Evolutionary conservation across 2,329 filamentous ascomycete genomes (phyloP).

Genomic region (Alternaria hordeiaustralica): DNA sequence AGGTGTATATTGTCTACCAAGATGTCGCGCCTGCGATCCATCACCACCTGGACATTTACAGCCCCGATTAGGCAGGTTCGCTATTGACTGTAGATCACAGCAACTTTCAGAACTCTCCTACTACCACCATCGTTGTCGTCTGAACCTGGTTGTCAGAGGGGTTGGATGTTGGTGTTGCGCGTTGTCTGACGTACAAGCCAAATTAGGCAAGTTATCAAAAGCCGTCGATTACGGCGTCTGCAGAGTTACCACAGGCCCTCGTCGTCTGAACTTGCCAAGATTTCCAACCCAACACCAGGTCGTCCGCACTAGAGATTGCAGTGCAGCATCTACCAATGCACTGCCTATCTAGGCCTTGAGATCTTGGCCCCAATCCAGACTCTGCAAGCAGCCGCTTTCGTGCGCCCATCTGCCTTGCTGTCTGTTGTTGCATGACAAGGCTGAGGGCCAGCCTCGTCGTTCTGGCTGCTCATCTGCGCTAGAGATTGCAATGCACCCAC

Average conservation of each 20-base stretch:
- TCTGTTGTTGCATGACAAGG: neutral
- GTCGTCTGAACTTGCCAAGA: neutral
- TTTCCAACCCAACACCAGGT: neutral
- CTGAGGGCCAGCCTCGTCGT: neutral
- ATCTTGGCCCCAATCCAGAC: no score
- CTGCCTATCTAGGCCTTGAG: no score
- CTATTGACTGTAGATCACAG: neutral
- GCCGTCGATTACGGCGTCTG: neutral
- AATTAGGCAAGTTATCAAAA: neutral
- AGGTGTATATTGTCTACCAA: neutral
- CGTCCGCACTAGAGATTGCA: neutral
- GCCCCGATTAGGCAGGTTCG: neutral
- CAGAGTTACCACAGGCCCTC: neutral
- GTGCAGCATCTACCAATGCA: neutral
- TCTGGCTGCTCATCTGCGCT: neutral
- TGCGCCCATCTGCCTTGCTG: neutral
- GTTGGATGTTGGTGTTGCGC: neutral
- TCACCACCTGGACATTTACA: neutral
- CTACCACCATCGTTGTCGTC: neutral
- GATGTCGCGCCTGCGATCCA: neutral
- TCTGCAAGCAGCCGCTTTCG: neutral
- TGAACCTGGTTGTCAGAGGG: neutral
- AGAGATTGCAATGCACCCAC: neutral
- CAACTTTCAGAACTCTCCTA: neutral
- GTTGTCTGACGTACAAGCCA: neutral